Conservation (phyloP, 2,329 filamentous ascomycete genomes). For the Huntiella savannae region DNA sequence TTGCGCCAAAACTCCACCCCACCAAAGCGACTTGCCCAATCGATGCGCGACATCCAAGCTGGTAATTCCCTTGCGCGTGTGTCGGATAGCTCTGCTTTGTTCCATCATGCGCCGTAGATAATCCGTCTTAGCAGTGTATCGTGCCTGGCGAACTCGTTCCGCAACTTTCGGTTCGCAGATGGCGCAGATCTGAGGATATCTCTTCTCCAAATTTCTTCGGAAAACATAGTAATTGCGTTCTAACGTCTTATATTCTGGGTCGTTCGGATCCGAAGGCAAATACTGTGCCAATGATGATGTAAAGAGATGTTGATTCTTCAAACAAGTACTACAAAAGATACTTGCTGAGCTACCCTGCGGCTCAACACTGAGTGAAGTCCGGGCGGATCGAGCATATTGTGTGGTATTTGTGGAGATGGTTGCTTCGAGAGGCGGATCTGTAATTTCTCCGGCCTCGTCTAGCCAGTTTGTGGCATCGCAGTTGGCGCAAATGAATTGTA, state of each 20-base stretch:
- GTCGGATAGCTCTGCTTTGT: constrained; percentile 29
- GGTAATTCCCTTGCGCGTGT: constrained; percentile 17
- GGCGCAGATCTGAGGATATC: constrained; percentile 77
- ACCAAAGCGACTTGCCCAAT: constrained; percentile 29
- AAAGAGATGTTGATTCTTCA: constrained; percentile 76
- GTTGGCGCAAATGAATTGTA: constrained; percentile 49
- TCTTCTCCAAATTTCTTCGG: constrained; percentile 52
- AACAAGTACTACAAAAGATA: constrained; percentile 55
- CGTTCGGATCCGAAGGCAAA: constrained; percentile 41
- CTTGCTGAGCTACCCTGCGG: constrained; percentile 6
- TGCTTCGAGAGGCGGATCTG: constrained; percentile 56
- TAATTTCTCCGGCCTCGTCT: constrained; percentile 78
- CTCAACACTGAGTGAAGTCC: constrained; percentile 17
- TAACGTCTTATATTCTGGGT: constrained; percentile 50
- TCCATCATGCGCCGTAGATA: constrained; percentile 58
- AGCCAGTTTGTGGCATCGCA: constrained; percentile 83
- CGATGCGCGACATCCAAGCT: constrained; percentile 24
- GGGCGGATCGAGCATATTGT: constrained; percentile 10
- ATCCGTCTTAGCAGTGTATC: constrained; percentile 71
- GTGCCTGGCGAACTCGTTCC: constrained; percentile 46
- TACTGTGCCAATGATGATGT: constrained; percentile 63
- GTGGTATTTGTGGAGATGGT: constrained; percentile 21
- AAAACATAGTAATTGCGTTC: constrained; percentile 53
- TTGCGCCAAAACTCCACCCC: constrained; percentile 26
- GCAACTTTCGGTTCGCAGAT: constrained; percentile 60